These are phyloP conservation scores for Carpinus fangiana DNA, from an alignment of 306 rosid genomes.

Conservation along the genomic window DNA sequence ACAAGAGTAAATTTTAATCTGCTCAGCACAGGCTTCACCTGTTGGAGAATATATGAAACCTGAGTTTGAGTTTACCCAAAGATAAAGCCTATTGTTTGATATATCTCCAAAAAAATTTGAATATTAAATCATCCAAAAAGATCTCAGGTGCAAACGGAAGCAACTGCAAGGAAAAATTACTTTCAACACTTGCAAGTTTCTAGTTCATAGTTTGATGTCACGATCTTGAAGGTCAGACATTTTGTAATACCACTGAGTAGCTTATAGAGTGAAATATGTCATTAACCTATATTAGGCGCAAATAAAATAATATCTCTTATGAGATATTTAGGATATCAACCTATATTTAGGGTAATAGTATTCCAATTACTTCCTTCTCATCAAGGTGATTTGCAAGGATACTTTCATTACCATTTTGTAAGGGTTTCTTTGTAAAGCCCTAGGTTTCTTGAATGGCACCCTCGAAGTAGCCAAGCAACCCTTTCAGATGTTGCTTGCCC, in stretches of 20 bases:
- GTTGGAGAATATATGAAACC: constrained; percentile 21
- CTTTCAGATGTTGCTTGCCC: too few species aligned
- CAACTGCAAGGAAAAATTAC: neutral
- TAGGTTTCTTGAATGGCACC: too few species aligned
- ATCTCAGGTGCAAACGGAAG: neutral
- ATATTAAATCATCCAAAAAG: neutral
- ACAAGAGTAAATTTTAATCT: constrained; percentile 78
- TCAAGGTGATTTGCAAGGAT: too few species aligned
- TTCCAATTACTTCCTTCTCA: too few species aligned
- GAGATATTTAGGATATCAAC: too few species aligned
- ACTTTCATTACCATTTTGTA: too few species aligned
- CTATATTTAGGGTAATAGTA: too few species aligned
- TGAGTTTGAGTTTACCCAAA: neutral
- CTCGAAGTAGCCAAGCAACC: too few species aligned
- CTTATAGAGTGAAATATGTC: neutral
- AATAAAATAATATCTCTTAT: too few species aligned
- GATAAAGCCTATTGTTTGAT: neutral
- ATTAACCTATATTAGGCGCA: too few species aligned
- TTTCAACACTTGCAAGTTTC: neutral
- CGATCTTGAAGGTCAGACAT: neutral
- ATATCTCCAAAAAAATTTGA: neutral
- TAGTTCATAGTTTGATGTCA: neutral
- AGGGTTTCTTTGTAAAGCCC: too few species aligned
- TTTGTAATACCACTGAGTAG: neutral
- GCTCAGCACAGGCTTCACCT: constrained; percentile 89